These are phyloP conservation scores for Musa troglodytarum DNA, from an alignment of 176 grass and related monocot genomes.

Conservation along the genomic window DNA sequence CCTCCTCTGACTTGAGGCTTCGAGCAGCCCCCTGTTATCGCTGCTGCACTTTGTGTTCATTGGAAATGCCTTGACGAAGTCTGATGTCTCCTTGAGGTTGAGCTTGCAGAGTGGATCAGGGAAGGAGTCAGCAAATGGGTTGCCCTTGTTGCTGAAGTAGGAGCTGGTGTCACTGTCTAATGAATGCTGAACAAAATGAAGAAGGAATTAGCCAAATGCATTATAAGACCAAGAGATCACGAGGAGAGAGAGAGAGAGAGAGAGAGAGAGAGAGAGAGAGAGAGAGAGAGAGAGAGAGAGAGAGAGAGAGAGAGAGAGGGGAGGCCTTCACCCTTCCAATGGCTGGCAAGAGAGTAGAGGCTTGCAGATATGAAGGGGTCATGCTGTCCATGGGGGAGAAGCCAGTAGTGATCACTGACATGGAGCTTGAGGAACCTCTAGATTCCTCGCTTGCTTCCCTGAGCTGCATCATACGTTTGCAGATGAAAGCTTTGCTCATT, in stretches of 20 bases:
- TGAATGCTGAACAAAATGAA: conserved; percentile 35
- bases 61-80: conserved; percentile 46
- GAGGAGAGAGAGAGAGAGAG: background rate
- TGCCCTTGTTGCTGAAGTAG: conserved; percentile 23
- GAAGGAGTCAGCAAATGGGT: conserved; percentile 42
- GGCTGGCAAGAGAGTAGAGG: conserved; percentile 23
- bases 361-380: conserved; percentile 24
- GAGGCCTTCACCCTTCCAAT: conserved; percentile 31
- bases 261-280: background rate
- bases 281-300: background rate
- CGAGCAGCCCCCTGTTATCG: conserved; percentile 33
- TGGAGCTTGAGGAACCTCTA: conserved; percentile 28
- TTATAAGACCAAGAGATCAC: background rate
- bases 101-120: conserved; percentile 47
- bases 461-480: background rate
- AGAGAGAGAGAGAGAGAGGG: background rate
- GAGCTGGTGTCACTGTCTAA: conserved; percentile 16
- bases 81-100: conserved; percentile 56
- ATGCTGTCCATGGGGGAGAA: conserved; percentile 46
- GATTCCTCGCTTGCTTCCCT: conserved; percentile 30
- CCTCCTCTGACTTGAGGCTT: conserved; percentile 38
- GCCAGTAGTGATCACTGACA: background rate
- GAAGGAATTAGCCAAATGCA: background rate
- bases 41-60: conserved; percentile 46
- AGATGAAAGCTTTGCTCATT: background rate